Base-by-base conservation (phyloP, 805 yeast species). In the Sugiyamaella boreocaroliniensis region DNA sequence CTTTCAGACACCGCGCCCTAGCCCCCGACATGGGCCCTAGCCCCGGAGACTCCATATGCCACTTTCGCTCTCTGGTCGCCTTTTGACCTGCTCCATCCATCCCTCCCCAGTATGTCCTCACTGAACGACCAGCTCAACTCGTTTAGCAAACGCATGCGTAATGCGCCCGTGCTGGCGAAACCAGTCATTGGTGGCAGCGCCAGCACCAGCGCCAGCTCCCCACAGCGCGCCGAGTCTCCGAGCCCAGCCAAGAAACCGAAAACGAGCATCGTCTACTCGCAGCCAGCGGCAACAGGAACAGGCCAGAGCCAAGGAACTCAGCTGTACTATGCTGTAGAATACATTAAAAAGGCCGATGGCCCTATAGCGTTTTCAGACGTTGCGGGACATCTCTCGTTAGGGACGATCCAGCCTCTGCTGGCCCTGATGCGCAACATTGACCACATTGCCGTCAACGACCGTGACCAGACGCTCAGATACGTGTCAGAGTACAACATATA, bases 241-340 rank as follows among this genome's bases (percentile, higher is more conserved):
- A 49, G 49, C 54, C 57, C 58, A 50, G 58, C 34, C 47, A 52
- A 43, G 47, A 44, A 45, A 46, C 50, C 55, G 51, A 49, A 54
- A 48, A 29, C 49, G 22, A 49, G 42, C 47, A 40, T 49, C 54
- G 62, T 63, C 45, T 61, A 59, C 56, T 62, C 68, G n/a, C 71
- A 59, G 49, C 73, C 75, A 5, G 67, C 70, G 2, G 56, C 64
- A 26, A 65, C 68, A 12, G 73, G 69, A 62, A 71, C 66, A 61
- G 86, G 59, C n/a, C 59, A 59, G 43, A 95, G 87, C 66, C 77
- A 85, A 52, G 86, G 96, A 4, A 90, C 97, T 3, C 88, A 89
- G 66, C 75, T 93, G 50, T 83, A 88, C 63, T 80, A 89, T 65
- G 97, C 98, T 1, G 93, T 93, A 16, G 98, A 93, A 65, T 86